Evolutionary conservation across 2,329 filamentous ascomycete species (phyloP), one percentile per base, ranked within the genome.

Genomic region (Colletotrichum agaves): DNA sequence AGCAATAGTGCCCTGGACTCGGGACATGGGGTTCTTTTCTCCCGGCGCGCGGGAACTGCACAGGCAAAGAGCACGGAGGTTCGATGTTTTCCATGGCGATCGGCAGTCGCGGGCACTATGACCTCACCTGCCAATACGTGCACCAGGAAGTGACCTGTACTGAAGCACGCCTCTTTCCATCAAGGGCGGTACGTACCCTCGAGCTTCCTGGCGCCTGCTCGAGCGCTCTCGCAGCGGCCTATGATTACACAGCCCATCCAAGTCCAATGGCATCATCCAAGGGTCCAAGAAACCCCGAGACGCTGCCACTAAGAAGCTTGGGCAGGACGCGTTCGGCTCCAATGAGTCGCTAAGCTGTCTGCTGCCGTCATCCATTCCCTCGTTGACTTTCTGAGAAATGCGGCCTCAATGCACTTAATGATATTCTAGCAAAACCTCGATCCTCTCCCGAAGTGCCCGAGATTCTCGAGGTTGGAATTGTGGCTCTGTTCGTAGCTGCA

Each of bases 31-130:
- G 10, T n/a, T 19, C 19, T 17, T 44, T 15, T 27, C 27, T 8
- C 27, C 8, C 27, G 23, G 46, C 47, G 41, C 39, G 58, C 44
- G 50, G 31, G 27, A 62, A 47, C 17, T 37, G 53, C 53, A 43
- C 37, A 47, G 31, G 31, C 41, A 27, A 13, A 37, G 52, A 52
- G n/a, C 55, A 41, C 55, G 50, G 53, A 60, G 41, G 37, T 67
- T 67, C 55, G 53, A 68, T 60, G 67, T 63, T 59, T 62, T 53
- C 63, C 63, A 57, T 61, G 64, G 46, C 35, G 66, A 70, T 69
- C 69, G 69, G 69, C 69, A 70, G 46, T 70, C 63, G 69, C 69
- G 69, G 62, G 58, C 60, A 69, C 66, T 59, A 70, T 70, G 69
- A 70, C 69, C 61, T 70, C 69, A 71, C 55, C 50, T 55, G 61